These are phyloP conservation scores for Eragrostis nindensis DNA, from an alignment of 176 grass and related monocot species.

Conservation along the genomic window DNA sequence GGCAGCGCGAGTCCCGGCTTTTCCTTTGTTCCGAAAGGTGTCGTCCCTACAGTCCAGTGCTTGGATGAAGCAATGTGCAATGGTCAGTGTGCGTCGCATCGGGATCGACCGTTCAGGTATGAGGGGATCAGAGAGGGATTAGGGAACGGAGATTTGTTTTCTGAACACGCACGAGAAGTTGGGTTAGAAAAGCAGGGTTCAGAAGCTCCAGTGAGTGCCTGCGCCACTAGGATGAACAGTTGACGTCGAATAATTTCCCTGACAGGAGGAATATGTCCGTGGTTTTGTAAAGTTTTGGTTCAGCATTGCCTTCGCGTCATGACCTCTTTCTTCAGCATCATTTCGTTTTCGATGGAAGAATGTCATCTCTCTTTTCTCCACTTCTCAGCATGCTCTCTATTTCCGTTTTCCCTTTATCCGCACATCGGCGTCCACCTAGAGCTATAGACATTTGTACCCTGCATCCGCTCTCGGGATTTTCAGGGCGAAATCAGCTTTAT, in stretches of 20 bases:
- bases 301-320: constrained; percentile 16
- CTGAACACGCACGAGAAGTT: background rate
- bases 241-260: constrained; percentile 24
- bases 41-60: constrained; percentile 14
- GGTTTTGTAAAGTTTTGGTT: constrained; percentile 19
- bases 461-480: constrained; percentile 1
- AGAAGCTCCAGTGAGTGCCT: background rate
- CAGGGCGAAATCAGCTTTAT: constrained; percentile 24
- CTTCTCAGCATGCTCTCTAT: background rate
- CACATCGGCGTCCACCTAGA: constrained; percentile 10
- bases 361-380: background rate
- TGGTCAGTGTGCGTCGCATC: background rate
- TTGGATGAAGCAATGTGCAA: too few relatives aligned
- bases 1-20: constrained; percentile 48
- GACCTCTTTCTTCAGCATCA: background rate
- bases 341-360: background rate
- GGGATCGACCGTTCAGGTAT: background rate
- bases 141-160: too few relatives aligned
- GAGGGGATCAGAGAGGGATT: background rate
- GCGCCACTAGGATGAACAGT: constrained; percentile 23
- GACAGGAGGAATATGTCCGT: constrained; percentile 29
- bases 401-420: background rate
- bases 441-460: background rate
- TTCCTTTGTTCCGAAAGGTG: background rate
- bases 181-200: background rate